These are phyloP conservation scores for Monilinia vaccinii-corymbosi DNA, from an alignment of 2,329 filamentous ascomycete species.

Conservation along the genomic window DNA sequence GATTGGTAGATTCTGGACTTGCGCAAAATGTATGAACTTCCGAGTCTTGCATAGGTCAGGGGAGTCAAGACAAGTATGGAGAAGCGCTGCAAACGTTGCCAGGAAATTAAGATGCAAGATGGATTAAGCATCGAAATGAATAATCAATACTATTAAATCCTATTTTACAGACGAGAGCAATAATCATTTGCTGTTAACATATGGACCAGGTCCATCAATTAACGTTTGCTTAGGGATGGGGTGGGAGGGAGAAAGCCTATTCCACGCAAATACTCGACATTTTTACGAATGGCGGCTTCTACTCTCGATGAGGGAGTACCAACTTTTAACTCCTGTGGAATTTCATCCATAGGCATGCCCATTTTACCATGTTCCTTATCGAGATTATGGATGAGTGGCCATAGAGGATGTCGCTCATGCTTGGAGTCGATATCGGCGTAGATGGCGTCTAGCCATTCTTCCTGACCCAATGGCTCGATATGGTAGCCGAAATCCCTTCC, in stretches of 20 bases:
- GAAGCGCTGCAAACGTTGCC: not conserved
- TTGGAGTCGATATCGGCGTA: not conserved
- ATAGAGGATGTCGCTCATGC: not conserved
- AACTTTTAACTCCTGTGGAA: not conserved
- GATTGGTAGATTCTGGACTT: constrained; percentile 1
- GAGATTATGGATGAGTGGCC: constrained; percentile 15
- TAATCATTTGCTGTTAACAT: constrained; percentile 8
- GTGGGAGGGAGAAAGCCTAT: not conserved
- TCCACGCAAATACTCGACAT: constrained; percentile 2
- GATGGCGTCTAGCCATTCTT: constrained; percentile 1
- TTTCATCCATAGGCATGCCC: constrained; percentile 1
- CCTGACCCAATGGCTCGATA: not conserved
- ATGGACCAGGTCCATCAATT: too few species aligned
- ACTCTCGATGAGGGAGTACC: not conserved
- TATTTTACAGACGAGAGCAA: not conserved
- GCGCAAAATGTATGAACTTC: not conserved
- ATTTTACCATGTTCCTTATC: constrained; percentile 7
- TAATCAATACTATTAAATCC: not conserved
- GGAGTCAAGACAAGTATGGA: not conserved
- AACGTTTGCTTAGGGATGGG: too few species aligned
- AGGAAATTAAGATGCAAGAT: not conserved
- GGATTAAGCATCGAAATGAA: not conserved
- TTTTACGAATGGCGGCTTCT: constrained; percentile 5
- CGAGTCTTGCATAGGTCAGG: not conserved
- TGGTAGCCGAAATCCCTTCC: constrained; percentile 1